These are phyloP conservation scores for Dipodascus albidus DNA, from an alignment of 805 yeast species.

Conservation along the genomic window DNA sequence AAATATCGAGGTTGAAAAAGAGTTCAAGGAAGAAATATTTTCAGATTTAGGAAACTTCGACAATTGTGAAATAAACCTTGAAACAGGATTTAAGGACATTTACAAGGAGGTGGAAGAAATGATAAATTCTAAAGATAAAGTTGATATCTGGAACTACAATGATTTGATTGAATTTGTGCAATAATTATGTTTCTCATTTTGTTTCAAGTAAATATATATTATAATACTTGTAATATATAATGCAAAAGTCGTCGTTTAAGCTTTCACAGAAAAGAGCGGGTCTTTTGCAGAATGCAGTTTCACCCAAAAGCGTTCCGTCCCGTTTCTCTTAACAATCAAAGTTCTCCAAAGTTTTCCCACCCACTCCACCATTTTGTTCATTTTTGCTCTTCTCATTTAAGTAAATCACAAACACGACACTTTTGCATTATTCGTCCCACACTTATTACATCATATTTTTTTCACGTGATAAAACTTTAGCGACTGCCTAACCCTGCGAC, in stretches of 20 bases:
- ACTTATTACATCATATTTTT: neutral
- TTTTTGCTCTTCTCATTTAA: too few species aligned
- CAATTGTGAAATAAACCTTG: neutral
- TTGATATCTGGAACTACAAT: neutral
- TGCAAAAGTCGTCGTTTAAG: too few species aligned
- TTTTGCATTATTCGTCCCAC: neutral
- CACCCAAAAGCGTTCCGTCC: too few species aligned
- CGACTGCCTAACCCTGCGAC: neutral
- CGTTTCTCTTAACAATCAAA: too few species aligned
- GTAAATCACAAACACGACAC: too few species aligned
- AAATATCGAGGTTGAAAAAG: neutral
- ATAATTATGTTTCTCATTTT: too few species aligned
- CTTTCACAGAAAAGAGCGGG: too few species aligned
- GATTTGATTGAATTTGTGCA: neutral
- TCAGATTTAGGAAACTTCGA: neutral
- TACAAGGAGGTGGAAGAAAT: conserved; percentile 1
- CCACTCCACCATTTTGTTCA: too few species aligned
- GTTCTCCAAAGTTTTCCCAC: too few species aligned
- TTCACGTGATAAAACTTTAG: neutral
- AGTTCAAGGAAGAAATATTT: neutral
- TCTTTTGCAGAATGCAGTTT: too few species aligned
- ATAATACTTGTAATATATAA: too few species aligned
- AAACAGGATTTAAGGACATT: neutral
- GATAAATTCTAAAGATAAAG: neutral
- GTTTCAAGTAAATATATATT: too few species aligned